phyloP scores from a whole-genome alignment of 441 rosid genomes.

The Adansonia gregorii region DNA sequence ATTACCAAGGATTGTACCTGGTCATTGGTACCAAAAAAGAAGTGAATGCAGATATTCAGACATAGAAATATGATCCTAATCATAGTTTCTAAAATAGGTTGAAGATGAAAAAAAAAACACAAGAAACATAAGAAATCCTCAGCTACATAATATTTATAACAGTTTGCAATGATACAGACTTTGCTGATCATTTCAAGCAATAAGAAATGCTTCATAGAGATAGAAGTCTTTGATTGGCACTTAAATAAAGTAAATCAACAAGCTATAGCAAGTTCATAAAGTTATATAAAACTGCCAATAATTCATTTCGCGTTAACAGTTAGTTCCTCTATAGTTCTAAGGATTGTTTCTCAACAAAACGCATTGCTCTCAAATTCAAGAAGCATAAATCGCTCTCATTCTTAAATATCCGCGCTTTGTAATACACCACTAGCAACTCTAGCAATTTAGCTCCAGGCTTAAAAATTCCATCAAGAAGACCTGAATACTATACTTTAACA shows the following conservation, averaged over 20 bases:
- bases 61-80: not conserved
- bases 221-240: not conserved
- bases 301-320: not conserved
- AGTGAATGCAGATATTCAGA: not conserved
- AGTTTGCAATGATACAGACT: not conserved
- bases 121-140: not conserved
- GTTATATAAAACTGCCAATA: not conserved
- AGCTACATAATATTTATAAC: not conserved
- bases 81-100: not conserved
- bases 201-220: not conserved
- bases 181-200: constrained; percentile 1
- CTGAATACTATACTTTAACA: not conserved
- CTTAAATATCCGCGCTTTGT: not conserved
- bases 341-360: not conserved
- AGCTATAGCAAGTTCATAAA: not conserved
- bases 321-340: too few species aligned
- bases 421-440: not conserved
- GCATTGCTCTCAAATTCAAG: not conserved
- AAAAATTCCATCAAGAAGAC: not conserved
- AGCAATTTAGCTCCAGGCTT: not conserved
- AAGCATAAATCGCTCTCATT: not conserved
- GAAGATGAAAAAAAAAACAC: not conserved
- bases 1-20: too few species aligned
- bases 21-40: too few species aligned
- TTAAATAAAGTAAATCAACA: not conserved